Percentiles rank a stretch among this genome's conserved stretches.
Evolutionary conservation across 75 land plant genomes (phyloP).

Genomic region (Larix kaempferi): DNA sequence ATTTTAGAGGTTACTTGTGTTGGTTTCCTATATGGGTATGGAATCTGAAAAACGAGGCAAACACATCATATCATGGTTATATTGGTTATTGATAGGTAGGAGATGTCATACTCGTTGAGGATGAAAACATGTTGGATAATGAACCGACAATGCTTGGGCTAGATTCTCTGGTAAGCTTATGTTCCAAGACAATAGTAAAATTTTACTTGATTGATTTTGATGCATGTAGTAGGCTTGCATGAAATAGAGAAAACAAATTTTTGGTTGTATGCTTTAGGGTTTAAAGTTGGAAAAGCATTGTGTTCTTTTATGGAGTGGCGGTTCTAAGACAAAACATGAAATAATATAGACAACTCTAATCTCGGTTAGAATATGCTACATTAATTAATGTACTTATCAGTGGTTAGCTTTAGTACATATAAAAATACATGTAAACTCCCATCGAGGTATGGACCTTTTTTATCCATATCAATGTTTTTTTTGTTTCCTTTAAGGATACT

Average conservation of each 20-base stretch:
- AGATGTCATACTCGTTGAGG: conserved; percentile 75
- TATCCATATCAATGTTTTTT: neutral
- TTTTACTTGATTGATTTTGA: neutral
- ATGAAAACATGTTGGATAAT: conserved; percentile 68
- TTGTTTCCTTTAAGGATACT: neutral
- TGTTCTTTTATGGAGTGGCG: neutral
- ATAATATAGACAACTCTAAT: neutral
- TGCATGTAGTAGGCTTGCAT: neutral
- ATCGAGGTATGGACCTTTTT: neutral
- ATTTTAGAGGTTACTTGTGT: neutral
- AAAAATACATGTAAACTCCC: neutral
- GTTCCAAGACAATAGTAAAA: neutral
- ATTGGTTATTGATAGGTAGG: conserved; percentile 50
- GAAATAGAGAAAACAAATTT: neutral
- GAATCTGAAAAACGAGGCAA: neutral
- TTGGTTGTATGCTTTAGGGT: neutral
- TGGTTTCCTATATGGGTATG: neutral
- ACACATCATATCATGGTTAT: neutral
- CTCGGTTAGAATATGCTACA: neutral
- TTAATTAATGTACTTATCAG: neutral
- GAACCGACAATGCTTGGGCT: conserved; percentile 46
- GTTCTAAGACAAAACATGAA: neutral
- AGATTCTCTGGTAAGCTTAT: conserved; percentile 59
- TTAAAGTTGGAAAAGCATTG: neutral
- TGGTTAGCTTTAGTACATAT: neutral